phyloP scores from a whole-genome alignment of 106 monocot genomes.

The Triglochin maritima region DNA sequence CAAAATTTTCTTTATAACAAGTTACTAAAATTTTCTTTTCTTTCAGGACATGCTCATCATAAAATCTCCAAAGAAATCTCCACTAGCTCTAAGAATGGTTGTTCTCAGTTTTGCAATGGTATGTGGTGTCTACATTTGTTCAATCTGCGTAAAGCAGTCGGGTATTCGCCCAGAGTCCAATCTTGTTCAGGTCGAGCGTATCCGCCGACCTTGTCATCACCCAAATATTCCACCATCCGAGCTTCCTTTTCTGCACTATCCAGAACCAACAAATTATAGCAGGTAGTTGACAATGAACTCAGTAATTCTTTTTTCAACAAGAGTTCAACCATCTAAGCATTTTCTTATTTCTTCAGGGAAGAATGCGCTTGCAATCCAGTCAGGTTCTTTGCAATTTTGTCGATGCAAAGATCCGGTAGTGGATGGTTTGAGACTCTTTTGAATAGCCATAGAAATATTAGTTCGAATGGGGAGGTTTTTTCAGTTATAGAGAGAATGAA shows the following conservation, averaged over 20 bases:
- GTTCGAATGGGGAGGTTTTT: conserved; percentile 29
- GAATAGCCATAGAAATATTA: conserved; percentile 21
- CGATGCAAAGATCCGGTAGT: conserved; percentile 30
- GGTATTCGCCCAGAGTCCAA: conserved; percentile 6
- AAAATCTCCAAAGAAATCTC: conserved; percentile 36
- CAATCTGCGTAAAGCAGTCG: conserved; percentile 31
- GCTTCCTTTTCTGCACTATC: conserved; percentile 21
- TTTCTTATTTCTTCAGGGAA: conserved; percentile 3
- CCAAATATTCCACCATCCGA: conserved; percentile 15
- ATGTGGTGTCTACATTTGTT: conserved; percentile 46
- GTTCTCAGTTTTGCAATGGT: conserved; percentile 36
- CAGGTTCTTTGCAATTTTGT: conserved; percentile 24
- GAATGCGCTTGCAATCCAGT: conserved; percentile 24
- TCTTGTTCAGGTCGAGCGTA: conserved; percentile 1
- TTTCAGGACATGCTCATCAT: conserved; percentile 33
- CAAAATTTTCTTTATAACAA: too few species aligned
- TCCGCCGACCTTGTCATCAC: conserved; percentile 18
- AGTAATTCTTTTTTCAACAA: background rate
- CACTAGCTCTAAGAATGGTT: conserved; percentile 27
- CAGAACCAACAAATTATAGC: conserved; percentile 14
- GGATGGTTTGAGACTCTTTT: conserved; percentile 29
- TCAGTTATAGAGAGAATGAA: conserved; percentile 13
- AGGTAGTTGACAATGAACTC: conserved; percentile 3
- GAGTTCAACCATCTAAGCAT: too few species aligned
- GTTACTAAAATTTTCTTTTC: background rate